Base-by-base conservation (phyloP, 106 monocot genomes). In the Hemerocallis citrina region DNA sequence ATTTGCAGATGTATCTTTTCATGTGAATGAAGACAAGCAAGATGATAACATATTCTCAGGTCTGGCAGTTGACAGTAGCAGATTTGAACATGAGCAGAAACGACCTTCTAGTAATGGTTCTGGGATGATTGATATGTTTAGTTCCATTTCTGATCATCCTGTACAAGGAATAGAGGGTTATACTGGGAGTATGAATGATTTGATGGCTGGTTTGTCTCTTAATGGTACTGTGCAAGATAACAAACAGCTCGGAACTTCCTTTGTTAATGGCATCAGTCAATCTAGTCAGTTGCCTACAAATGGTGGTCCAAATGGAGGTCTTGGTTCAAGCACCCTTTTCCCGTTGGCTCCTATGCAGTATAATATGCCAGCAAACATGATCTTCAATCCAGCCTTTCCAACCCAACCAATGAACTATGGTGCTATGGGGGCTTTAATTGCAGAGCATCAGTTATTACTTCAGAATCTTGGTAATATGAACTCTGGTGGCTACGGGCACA, bases 1-100 rank as follows among this genome's bases (percentile, higher is more conserved):
- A 47, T 96, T 96, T 78, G 84, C 91, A n/a, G 91, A 88, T 64
- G 96, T 96, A 34, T 96, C 84, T 34, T 96, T 96, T 72, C 86
- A 91, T 58, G 50, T 55, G 16, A 52, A 74, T 11, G 81, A 79
- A 54, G 74, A 72, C 32, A 81, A 63, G 52, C 76, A 72, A 38
- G 41, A 60, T 12, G 51, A 79, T 29, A 84, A 87, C 65, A 68
- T 96, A 37, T 96, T 96, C 57, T 86, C 96, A 34, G 96, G 91
- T 15, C 38, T 96, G 59, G 73, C 74, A 59, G 63, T 96, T 61
- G 96, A 88, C 67, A 78, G 84, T 22, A 81, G 50, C 7, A 47
- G 30, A 48, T 41, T 68, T 21, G 38, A 32, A 45, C 23, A 31
- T 39, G 63, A 57, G 17, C 22, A 24, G 6, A 60, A 62, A 66